Conservation (phyloP, 352 stramenopile genomes). For the Globisporangium irregulare region DNA sequence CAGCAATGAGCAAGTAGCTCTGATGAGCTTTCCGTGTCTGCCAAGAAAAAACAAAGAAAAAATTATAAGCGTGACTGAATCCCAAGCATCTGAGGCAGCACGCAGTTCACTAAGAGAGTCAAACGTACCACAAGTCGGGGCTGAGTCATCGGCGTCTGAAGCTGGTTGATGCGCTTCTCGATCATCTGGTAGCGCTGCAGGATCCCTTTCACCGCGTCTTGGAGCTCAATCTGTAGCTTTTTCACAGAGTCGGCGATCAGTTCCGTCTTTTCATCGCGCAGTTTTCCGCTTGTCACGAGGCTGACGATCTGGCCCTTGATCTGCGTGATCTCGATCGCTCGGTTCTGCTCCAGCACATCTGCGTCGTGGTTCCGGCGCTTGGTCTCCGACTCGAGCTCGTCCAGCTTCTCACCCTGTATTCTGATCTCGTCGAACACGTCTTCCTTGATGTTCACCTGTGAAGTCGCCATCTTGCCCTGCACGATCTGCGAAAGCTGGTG, state of each 20-base stretch:
- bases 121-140: slow-evolving; percentile 43
- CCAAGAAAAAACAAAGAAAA: background rate
- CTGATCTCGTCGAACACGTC: slow-evolving; percentile 72
- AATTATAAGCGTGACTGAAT: background rate
- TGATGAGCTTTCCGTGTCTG: slow-evolving; percentile 30
- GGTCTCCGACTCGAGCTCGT: slow-evolving; percentile 67
- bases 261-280: slow-evolving; percentile 68
- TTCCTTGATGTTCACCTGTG: slow-evolving; percentile 51
- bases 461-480: slow-evolving; percentile 56
- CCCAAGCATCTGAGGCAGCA: background rate
- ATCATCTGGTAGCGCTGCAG: slow-evolving; percentile 54
- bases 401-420: slow-evolving; percentile 67
- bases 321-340: slow-evolving; percentile 70
- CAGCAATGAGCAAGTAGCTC: slow-evolving; percentile 23
- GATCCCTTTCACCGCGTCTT: slow-evolving; percentile 51
- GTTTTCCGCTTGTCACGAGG: slow-evolving; percentile 56
- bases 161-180: slow-evolving; percentile 57
- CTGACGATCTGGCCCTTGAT: slow-evolving; percentile 73
- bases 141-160: slow-evolving; percentile 44
- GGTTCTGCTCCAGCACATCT: slow-evolving; percentile 74
- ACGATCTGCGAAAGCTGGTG: slow-evolving; percentile 77
- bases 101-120: background rate
- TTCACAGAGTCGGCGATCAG: slow-evolving; percentile 54
- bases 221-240: slow-evolving; percentile 58
- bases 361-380: slow-evolving; percentile 70